Conservation (phyloP, 1,139 yeast genomes). For the Kodamaea ohmeri region DNA sequence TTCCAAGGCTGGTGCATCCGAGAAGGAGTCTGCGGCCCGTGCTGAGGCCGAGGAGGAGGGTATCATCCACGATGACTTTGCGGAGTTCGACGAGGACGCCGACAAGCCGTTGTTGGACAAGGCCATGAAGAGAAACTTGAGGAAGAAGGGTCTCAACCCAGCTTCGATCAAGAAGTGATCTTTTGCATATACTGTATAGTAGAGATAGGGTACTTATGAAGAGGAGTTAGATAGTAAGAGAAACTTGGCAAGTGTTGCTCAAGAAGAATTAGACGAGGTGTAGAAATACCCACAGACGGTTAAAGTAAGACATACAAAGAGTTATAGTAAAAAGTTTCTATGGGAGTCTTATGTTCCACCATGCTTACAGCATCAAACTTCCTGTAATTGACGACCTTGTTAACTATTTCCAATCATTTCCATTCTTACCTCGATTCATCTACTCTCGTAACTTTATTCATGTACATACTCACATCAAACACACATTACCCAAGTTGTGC, state of each 20-base stretch:
- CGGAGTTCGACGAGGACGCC: slow-evolving; percentile 71
- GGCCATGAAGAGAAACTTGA: slow-evolving; percentile 67
- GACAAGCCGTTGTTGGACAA: slow-evolving; percentile 75
- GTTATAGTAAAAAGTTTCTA: no score
- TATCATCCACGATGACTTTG: slow-evolving; percentile 81
- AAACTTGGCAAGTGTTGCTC: no score
- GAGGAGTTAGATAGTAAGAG: slow-evolving; percentile 17
- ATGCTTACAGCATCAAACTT: no score
- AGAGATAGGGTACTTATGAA: no score
- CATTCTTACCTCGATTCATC: neutral
- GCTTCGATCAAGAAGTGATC: slow-evolving; percentile 12
- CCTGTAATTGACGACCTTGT: no score
- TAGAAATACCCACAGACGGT: no score
- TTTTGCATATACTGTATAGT: slow-evolving; percentile 11
- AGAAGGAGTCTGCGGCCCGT: slow-evolving; percentile 77
- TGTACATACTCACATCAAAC: slow-evolving; percentile 19
- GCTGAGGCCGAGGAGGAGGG: slow-evolving; percentile 79
- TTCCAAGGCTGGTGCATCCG: slow-evolving; percentile 85
- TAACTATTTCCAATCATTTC: no score
- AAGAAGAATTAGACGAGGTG: no score
- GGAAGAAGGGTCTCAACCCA: slow-evolving; percentile 72
- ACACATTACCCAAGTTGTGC: slow-evolving; percentile 73
- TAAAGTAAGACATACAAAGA: no score
- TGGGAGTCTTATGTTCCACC: no score
- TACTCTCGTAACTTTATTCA: neutral